phyloP scores from a whole-genome alignment of 352 stramenopile species.

The Phytopythium ostracodes region DNA sequence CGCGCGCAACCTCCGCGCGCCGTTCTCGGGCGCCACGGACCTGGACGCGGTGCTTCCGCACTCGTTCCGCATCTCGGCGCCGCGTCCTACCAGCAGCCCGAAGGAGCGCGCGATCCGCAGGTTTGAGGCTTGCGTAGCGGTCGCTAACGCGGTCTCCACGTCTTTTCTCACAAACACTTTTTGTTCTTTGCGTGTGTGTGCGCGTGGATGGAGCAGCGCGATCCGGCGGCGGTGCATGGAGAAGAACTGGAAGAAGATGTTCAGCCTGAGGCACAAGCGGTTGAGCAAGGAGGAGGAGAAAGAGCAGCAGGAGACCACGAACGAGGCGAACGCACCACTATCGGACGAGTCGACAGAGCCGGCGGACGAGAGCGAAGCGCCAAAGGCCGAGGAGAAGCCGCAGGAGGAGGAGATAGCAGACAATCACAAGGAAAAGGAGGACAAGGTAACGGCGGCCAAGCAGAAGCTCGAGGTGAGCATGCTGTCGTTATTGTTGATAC shows the following conservation, averaged over 20 bases:
- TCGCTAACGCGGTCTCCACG: too few relatives aligned
- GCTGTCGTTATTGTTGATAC: too few relatives aligned
- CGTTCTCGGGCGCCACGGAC: slow-evolving; percentile 42
- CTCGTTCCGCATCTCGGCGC: slow-evolving; percentile 36
- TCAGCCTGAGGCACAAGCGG: slow-evolving; percentile 41
- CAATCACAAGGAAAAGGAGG: slow-evolving; percentile 12
- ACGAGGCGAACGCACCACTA: neutral
- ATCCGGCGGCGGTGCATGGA: slow-evolving; percentile 66
- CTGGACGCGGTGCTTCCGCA: slow-evolving; percentile 62
- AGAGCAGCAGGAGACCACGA: neutral
- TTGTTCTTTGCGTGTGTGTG: too few relatives aligned
- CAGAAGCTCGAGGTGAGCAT: slow-evolving; percentile 24
- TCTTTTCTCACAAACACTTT: too few relatives aligned
- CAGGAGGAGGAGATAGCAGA: neutral
- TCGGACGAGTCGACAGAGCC: too few relatives aligned
- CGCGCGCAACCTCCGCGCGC: slow-evolving; percentile 46
- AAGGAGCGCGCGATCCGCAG: slow-evolving; percentile 52
- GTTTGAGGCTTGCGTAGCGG: slow-evolving; percentile 14
- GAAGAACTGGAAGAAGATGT: slow-evolving; percentile 82
- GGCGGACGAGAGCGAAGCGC: neutral
- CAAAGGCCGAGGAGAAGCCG: slow-evolving; percentile 9
- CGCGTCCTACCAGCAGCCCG: slow-evolving; percentile 14
- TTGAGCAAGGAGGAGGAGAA: slow-evolving; percentile 13
- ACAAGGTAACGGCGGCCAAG: slow-evolving; percentile 20
- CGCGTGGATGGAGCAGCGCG: too few relatives aligned